Base-by-base conservation (phyloP, 306 rosid genomes). In the Ammopiptanthus mongolicus region DNA sequence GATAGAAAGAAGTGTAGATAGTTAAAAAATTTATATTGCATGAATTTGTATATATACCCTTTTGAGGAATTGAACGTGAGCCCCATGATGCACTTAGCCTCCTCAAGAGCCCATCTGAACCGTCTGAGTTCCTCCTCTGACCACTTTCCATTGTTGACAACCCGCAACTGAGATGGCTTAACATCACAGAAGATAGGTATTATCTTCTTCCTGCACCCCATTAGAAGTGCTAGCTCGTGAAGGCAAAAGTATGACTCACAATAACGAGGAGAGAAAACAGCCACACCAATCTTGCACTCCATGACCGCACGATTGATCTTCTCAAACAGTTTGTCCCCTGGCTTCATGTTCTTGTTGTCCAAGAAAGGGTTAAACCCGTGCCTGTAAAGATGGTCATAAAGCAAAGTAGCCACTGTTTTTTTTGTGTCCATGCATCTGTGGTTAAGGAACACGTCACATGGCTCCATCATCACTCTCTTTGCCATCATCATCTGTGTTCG, bases 161-260 rank as follows among this genome's bases (percentile, higher is more conserved):
- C 77, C 0, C 50, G 69, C 48, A 95, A 81, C 53, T 95, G 88
- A 39, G 97, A 92, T 0, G 99, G 96, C 69, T 90, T 88, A 0
- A 95, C 71, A 65, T 95, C 97, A 22, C 93, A 95, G 44, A 90
- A 95, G 14, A 95, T 90, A 0, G 99, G 99, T 28, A 95, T 88
- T 5, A 90, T 78, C 83, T 84, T 91, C 89, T 95, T 95, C 21
- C 81, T 84, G 9, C 88, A 72, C 64, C 79, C 93, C 67, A 86
- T 72, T 15, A 95, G 74, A 13, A 91, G 87, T 0, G 97, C 97
- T 0, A 95, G 80, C 19, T 95, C 99, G 1, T 92, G 97, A 0
- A 95, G 96, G 71, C 99, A 95, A 18, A 95, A 91, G 15, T 88
- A 90, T 1, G 99, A 95, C 1, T 90, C 89, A 5, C 96, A 87